Conservation (phyloP, 495 filamentous ascomycete species). For the Penicillium flavigenum region DNA sequence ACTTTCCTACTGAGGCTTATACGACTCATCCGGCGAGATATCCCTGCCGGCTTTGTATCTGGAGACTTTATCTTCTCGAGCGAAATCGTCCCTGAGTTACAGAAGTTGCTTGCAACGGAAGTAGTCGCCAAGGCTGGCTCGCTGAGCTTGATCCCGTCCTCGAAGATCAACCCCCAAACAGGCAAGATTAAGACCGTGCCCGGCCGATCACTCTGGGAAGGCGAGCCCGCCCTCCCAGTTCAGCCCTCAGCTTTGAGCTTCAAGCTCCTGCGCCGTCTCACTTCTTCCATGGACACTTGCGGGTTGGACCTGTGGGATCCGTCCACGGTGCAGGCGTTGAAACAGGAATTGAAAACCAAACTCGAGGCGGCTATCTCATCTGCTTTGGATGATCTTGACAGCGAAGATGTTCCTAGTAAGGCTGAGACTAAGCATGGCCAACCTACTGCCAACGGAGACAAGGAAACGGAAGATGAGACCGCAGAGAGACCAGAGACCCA, state of each 20-base stretch:
- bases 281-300: conserved; percentile 61
- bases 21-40: conserved; percentile 67
- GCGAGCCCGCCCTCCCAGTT: conserved; percentile 69
- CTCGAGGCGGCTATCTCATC: conserved; percentile 24
- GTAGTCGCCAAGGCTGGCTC: conserved; percentile 22
- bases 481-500: background rate
- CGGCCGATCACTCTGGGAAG: conserved; percentile 72
- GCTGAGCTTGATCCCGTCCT: conserved; percentile 16
- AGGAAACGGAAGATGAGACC: background rate
- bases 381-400: conserved; percentile 26
- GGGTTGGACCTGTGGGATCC: conserved; percentile 86
- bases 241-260: conserved; percentile 79
- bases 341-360: conserved; percentile 48
- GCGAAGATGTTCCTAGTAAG: conserved; percentile 8
- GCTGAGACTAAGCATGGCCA: conserved; percentile 11
- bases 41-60: conserved; percentile 51
- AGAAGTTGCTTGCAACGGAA: conserved; percentile 50
- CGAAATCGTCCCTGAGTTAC: conserved; percentile 55
- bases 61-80: conserved; percentile 41
- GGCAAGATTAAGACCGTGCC: conserved; percentile 28
- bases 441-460: conserved; percentile 3
- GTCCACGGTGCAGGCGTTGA: conserved; percentile 62
- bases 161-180: conserved; percentile 10
- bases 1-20: conserved; percentile 73
- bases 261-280: conserved; percentile 65